These are phyloP conservation scores for Clitocybe nebularis DNA, from an alignment of 1,284 basidiomycete genomes.

Conservation along the genomic window DNA sequence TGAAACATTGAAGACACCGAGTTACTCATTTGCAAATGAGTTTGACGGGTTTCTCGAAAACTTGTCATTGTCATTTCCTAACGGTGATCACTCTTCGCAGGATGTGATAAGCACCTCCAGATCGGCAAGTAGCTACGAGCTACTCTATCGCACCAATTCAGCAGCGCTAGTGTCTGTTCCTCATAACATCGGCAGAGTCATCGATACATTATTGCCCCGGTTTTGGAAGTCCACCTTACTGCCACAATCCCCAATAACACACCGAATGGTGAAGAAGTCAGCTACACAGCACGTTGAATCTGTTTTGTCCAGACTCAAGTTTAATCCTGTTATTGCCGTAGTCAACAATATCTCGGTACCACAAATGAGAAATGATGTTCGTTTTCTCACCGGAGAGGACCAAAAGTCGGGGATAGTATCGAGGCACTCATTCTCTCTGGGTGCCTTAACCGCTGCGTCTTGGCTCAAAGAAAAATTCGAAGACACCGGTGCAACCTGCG, in stretches of 20 bases:
- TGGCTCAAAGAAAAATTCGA: constrained; percentile 77
- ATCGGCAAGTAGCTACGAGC: constrained; percentile 18
- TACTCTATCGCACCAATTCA: constrained; percentile 37
- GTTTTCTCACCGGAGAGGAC: constrained; percentile 82
- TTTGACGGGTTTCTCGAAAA: constrained; percentile 17
- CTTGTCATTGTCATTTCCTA: constrained; percentile 17
- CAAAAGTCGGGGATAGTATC: constrained; percentile 59
- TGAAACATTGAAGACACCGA: constrained; percentile 27
- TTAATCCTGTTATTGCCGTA: constrained; percentile 58
- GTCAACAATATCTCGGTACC: constrained; percentile 61
- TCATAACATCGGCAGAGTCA: constrained; percentile 27
- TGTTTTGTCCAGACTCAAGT: constrained; percentile 48
- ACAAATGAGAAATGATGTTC: constrained; percentile 66
- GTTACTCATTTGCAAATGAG: constrained; percentile 19
- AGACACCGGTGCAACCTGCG: constrained; percentile 68
- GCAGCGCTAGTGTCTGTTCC: constrained; percentile 46
- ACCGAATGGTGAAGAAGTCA: constrained; percentile 48
- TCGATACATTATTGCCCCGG: constrained; percentile 52
- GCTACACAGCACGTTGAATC: constrained; percentile 46
- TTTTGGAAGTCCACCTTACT: constrained; percentile 60
- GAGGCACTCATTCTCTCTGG: constrained; percentile 74
- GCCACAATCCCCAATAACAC: constrained; percentile 40
- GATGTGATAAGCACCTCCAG: constrained; percentile 26
- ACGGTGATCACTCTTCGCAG: constrained; percentile 20
- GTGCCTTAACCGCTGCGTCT: constrained; percentile 63